Conservation (phyloP, 768 basidiomycete genomes). For the Coprinellus micaceus region DNA sequence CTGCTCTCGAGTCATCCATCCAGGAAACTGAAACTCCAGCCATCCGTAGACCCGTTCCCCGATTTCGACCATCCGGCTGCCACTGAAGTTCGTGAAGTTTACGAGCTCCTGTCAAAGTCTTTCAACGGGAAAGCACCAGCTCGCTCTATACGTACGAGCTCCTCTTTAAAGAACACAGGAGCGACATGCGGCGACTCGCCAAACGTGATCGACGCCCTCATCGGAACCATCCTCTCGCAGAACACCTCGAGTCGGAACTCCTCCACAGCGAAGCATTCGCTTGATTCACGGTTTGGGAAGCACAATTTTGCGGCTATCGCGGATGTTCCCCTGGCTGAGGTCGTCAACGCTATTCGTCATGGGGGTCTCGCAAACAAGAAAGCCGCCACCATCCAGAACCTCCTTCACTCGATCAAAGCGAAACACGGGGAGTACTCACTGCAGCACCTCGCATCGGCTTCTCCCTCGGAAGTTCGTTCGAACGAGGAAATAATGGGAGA, state of each 20-base stretch:
- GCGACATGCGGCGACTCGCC: constrained; percentile 43
- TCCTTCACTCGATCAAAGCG: constrained; percentile 39
- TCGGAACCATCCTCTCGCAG: constrained; percentile 58
- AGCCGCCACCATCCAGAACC: constrained; percentile 49
- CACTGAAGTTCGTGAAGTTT: too few species aligned
- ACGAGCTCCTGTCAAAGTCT: background rate
- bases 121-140: background rate
- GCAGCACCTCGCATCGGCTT: constrained; percentile 43
- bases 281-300: constrained; percentile 47
- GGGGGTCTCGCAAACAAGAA: constrained; percentile 63
- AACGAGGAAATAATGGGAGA: constrained; percentile 55
- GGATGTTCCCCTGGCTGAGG: constrained; percentile 33
- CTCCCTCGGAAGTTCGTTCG: constrained; percentile 20
- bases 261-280: constrained; percentile 43
- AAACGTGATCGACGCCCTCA: constrained; percentile 56
- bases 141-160: background rate
- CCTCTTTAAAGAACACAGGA: constrained; percentile 31
- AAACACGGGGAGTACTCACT: constrained; percentile 53
- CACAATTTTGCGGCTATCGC: constrained; percentile 51
- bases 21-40: too few species aligned
- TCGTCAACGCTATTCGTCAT: constrained; percentile 47
- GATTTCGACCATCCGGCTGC: too few species aligned
- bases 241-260: constrained; percentile 52
- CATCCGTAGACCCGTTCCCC: too few species aligned
- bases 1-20: too few species aligned